These are phyloP conservation scores for Candida sojae DNA, from an alignment of 1,139 yeast genomes.

Conservation along the genomic window DNA sequence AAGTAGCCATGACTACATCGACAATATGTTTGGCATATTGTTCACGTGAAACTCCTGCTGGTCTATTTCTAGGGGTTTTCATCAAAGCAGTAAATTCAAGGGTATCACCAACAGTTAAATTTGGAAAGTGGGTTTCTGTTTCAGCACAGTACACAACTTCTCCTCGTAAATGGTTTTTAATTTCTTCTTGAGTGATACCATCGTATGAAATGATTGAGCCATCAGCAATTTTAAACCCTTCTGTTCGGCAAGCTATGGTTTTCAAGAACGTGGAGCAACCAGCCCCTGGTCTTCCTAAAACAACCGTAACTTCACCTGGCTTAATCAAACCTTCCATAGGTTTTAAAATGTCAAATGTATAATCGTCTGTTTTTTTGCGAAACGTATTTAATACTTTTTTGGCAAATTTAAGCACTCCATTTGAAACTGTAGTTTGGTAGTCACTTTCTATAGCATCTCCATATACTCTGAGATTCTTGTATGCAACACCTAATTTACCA, in stretches of 20 bases:
- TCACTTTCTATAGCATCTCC: conserved; percentile 80
- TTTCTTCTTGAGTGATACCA: conserved; percentile 31
- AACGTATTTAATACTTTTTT: conserved; percentile 11
- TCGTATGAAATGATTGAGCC: conserved; percentile 44
- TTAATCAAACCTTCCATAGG: conserved; percentile 34
- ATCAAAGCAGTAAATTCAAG: conserved; percentile 43
- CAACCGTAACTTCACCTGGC: conserved; percentile 78
- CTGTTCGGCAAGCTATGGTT: conserved; percentile 68
- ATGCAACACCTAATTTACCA: conserved; percentile 67
- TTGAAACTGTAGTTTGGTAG: conserved; percentile 71
- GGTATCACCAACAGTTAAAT: conserved; percentile 54
- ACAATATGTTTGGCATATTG: conserved; percentile 36
- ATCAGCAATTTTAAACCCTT: conserved; percentile 64
- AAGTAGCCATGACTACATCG: conserved; percentile 18
- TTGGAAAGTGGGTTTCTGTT: conserved; percentile 56
- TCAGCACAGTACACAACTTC: conserved; percentile 60
- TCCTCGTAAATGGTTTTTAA: conserved; percentile 38
- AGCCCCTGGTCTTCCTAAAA: conserved; percentile 47
- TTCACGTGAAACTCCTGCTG: conserved; percentile 33
- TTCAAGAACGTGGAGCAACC: conserved; percentile 82
- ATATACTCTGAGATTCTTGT: conserved; percentile 64
- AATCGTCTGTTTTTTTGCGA: conserved; percentile 34
- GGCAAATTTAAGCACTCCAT: conserved; percentile 35
- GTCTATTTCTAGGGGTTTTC: conserved; percentile 45
- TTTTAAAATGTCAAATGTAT: conserved; percentile 32